A percentile compares a stretch with the other conserved stretches of the same genome.
phyloP scores from a whole-genome alignment of 768 basidiomycete species.

The Xerocomus potaroensis region DNA sequence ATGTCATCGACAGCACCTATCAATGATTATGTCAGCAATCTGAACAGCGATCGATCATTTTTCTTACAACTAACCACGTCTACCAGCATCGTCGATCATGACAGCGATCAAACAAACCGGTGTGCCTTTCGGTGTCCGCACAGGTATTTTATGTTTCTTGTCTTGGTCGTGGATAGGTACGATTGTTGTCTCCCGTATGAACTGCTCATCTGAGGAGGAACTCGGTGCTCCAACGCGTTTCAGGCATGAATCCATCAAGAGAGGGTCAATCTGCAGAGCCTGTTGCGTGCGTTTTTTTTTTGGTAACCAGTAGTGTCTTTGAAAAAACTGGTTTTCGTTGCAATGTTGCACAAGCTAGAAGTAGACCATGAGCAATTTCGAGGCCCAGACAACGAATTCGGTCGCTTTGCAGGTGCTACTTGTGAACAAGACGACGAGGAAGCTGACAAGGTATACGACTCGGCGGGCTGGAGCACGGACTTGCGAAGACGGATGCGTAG shows the following conservation, averaged over 20 bases:
- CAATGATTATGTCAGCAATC: no score
- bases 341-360: constrained; percentile 83
- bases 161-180: constrained; percentile 87
- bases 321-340: not conserved
- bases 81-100: constrained; percentile 31
- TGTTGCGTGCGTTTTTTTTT: constrained; percentile 58
- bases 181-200: not conserved
- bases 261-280: constrained; percentile 92
- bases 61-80: no score
- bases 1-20: no score
- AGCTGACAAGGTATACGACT: constrained; percentile 91
- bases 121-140: constrained; percentile 87
- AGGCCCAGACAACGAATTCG: constrained; percentile 96
- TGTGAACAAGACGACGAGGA: constrained; percentile 98
- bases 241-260: constrained; percentile 97
- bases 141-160: constrained; percentile 98
- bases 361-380: constrained; percentile 89
- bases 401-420: constrained; percentile 91
- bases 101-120: constrained; percentile 65
- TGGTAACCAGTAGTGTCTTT: not conserved
- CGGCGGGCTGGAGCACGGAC: constrained; percentile 91
- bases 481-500: constrained; percentile 72
- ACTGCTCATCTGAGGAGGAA: constrained; percentile 9
- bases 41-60: no score
- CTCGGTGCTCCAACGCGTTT: constrained; percentile 88